Evolutionary conservation across 225 moss, liverwort and hornwort genomes (phyloP).

Genomic region (Asterella californica): DNA sequence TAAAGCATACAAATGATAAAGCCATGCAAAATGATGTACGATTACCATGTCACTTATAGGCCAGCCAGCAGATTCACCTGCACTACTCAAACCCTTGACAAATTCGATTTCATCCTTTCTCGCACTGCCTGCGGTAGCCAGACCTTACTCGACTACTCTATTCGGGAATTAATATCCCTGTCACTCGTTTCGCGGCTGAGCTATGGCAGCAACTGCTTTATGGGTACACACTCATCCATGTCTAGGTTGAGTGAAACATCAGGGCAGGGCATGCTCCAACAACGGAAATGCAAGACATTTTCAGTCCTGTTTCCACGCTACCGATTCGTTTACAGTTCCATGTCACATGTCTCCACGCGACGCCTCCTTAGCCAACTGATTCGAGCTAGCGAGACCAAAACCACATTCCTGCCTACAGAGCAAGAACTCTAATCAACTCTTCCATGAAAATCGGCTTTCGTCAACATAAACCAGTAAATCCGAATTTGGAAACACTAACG

Average conservation of each 20-base stretch:
- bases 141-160: not conserved
- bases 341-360: not conserved
- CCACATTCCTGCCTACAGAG: not conserved
- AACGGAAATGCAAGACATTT: not conserved
- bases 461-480: not conserved
- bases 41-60: no score
- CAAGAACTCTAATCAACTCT: not conserved
- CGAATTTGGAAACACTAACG: conserved; percentile 1
- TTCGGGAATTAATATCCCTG: not conserved
- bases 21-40: no score
- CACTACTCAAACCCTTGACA: conserved; percentile 5
- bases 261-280: not conserved
- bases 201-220: not conserved
- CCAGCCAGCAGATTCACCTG: not conserved
- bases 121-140: not conserved
- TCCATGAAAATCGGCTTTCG: conserved; percentile 11
- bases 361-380: not conserved
- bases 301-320: not conserved
- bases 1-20: no score
- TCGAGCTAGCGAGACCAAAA: not conserved
- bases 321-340: not conserved
- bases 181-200: not conserved
- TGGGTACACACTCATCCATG: not conserved
- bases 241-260: not conserved
- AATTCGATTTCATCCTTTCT: not conserved